Base-by-base conservation (phyloP, 2,329 filamentous ascomycete genomes). In the Metarhizium robertsii region DNA sequence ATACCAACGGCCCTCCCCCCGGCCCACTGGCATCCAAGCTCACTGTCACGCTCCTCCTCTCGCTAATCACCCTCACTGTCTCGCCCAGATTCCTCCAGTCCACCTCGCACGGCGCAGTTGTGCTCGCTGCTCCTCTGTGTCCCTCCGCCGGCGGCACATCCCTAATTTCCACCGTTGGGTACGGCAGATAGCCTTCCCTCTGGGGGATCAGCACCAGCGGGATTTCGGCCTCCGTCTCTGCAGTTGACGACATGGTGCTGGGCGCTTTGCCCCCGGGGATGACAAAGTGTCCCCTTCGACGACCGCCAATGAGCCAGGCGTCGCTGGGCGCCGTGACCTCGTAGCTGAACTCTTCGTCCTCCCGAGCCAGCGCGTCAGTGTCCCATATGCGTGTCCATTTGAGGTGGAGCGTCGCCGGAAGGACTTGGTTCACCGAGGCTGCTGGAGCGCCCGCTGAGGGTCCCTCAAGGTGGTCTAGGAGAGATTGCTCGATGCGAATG, bases 231-330 rank as follows among this genome's bases (percentile, higher is more conserved):
- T 82, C 78, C 0, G 75, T 78, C 58, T 80, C 77, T 16, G 75
- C 70, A 2, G 74, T 68, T 6, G 74, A 75, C 7, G 74, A 75
- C 32, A 69, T 67, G 20, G 69, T 59, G 56, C 79, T 74, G 30
- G 73, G 71, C 1, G 72, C 63, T 10, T 63, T 62, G 13, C 66
- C 57, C 3, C 64, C 61, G 0, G 81, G 77, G 34, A 86, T 83
- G 6, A 79, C 79, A 64, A 96, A 95, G 65, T 90, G 88, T 0
- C 87, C 88, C 60, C 89, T 87, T 51, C 88, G 80, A 47, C 87
- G 83, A 0, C 92, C 92, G 25, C 90, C 92, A 3, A 97, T 75
- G 1, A 96, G 80, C 92, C 92, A 97, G 0, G 82, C 79, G 43
- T 92, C 90, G 2, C 80, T 73, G 16, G 85, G 82, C 1, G 86